Percentiles rank a stretch among this genome's conserved stretches.
phyloP scores from a whole-genome alignment of 2,329 filamentous ascomycete genomes.

The Albophoma yamanashiensis region DNA sequence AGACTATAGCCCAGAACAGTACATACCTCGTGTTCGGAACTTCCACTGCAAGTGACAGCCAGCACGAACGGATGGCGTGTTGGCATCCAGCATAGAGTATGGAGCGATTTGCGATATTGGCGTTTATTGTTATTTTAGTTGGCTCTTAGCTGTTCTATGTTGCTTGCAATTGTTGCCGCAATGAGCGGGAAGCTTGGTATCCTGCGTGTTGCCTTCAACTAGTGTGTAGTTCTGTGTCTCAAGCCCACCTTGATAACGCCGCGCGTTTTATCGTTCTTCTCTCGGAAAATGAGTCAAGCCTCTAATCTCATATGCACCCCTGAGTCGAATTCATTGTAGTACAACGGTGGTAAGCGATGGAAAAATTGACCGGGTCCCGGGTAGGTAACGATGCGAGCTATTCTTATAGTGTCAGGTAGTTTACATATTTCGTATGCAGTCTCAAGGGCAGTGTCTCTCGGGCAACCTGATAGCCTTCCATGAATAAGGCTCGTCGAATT shows the following conservation, averaged over 20 bases:
- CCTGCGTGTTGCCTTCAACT: neutral
- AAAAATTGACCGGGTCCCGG: no score
- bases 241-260: neutral
- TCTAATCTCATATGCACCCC: no score
- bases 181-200: neutral
- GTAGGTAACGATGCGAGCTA: no score
- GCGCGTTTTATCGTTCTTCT: no score
- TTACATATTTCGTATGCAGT: no score
- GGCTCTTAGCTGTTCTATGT: neutral
- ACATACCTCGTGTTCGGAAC: neutral
- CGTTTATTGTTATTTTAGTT: neutral
- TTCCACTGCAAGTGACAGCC: neutral
- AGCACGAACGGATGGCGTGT: neutral
- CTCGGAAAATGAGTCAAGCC: no score
- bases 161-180: neutral
- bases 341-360: no score
- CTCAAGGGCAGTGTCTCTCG: no score
- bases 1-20: neutral
- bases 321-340: no score
- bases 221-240: neutral
- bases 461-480: no score
- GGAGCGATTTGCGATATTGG: neutral
- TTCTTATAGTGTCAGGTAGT: no score
- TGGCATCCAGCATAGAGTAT: neutral
- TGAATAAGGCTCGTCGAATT: no score